Base-by-base conservation (phyloP, 2,329 filamentous ascomycete species). In the Lachnellula hyalina region DNA sequence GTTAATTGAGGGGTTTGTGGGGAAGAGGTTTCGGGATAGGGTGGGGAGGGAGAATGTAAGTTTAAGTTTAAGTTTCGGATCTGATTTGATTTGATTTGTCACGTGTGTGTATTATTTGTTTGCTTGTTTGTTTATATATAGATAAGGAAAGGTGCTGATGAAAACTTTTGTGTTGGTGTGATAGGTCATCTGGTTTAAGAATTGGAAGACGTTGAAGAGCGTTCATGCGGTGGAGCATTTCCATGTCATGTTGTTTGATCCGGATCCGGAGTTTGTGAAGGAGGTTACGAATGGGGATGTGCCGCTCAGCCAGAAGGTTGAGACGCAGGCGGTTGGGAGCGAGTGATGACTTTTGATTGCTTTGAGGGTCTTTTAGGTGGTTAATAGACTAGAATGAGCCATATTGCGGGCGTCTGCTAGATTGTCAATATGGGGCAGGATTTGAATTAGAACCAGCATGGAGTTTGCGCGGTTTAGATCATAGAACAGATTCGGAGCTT, bases 151-250 rank as follows among this genome's bases (percentile, higher is more conserved):
- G 68, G 69, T 46, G 41, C 46, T 58, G 44, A n/a, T 41, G 32
- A 3, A n/a, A n/a, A n/a, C n/a, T 51, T 41, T 15, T 12, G 28
- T 32, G 28, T 32, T 32, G 28, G 9, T 32, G 28, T 32, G 3
- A 47, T 44, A 79, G 75, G 82, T 88, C 52, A 76, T 87, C 36
- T 94, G 89, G 89, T 94, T 94, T 74, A 90, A 89, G 75, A 97
- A 97, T 67, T 96, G 91, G 90, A 81, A 77, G 52, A 82, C 80
- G 15, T 74, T 96, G 62, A 96, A 96, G 75, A 94, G 87, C 23
- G 83, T 97, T 28, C 83, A 90, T 64, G 84, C 88, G 0, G 83
- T 97, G 11, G 92, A 96, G 75, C 93, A 97, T 70, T 94, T 97
- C 67, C 93, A 97, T 71, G 86, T 96, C 67, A 91, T 96, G 90